A percentile compares a stretch with the other conserved stretches of the same genome.
Conservation (phyloP, 2,329 filamentous ascomycete species). For the Aspergillus fructus region DNA sequence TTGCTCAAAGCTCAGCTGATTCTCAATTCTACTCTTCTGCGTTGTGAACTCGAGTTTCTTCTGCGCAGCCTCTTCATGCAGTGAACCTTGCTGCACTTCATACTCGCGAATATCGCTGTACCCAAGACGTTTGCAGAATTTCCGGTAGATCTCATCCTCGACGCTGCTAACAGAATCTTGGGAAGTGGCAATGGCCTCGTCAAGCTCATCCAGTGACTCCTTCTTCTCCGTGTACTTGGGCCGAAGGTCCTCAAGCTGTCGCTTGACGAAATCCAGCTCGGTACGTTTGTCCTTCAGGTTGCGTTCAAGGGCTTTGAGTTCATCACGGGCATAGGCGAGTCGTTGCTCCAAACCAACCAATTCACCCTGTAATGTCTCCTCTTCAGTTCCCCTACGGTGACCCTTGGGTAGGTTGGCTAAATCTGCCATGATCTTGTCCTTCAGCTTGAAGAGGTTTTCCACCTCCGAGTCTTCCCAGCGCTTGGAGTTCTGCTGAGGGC, state of each 20-base stretch:
- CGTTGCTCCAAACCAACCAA: conserved; percentile 77
- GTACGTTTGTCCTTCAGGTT: conserved; percentile 83
- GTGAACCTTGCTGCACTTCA: conserved; percentile 85
- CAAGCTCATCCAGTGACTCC: conserved; percentile 64
- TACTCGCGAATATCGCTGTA: conserved; percentile 91
- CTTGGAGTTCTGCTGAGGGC: conserved; percentile 72
- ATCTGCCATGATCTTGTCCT: conserved; percentile 73
- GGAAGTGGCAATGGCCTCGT: conserved; percentile 55
- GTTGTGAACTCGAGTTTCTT: conserved; percentile 84
- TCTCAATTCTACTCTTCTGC: conserved; percentile 66
- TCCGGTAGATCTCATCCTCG: conserved; percentile 82
- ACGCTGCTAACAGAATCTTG: conserved; percentile 71
- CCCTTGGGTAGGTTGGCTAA: conserved; percentile 76
- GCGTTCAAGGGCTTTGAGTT: conserved; percentile 74
- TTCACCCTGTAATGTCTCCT: conserved; percentile 79
- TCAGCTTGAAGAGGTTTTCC: conserved; percentile 75
- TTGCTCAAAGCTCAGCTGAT: conserved; percentile 63
- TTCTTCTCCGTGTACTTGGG: conserved; percentile 76
- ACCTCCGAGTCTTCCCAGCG: conserved; percentile 89
- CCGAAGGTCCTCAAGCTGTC: conserved; percentile 71
- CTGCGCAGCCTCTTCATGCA: conserved; percentile 86
- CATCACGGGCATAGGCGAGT: conserved; percentile 68
- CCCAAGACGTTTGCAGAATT: conserved; percentile 82
- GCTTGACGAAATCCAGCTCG: conserved; percentile 71
- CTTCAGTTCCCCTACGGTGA: conserved; percentile 71